Conservation (phyloP, 768 basidiomycete species). For the Panaeolus cyanescens region DNA sequence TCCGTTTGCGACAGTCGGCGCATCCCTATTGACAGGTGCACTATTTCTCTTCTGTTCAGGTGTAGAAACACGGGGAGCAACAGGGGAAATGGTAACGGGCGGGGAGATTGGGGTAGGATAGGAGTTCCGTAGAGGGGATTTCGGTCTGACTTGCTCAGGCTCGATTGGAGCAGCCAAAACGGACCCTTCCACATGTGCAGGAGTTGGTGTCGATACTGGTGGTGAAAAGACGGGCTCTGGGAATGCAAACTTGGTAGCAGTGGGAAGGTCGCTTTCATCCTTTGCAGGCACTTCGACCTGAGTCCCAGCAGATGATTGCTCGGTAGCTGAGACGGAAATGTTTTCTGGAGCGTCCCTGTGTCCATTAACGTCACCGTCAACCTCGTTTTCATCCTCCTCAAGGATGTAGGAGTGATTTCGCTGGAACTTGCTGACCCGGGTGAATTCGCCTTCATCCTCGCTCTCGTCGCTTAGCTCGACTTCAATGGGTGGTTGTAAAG, state of each 20-base stretch:
- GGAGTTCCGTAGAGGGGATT: conserved; percentile 2
- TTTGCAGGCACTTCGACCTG: conserved; percentile 26
- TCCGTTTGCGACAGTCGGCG: conserved; percentile 20
- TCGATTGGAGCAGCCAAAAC: conserved; percentile 7
- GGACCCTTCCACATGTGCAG: conserved; percentile 30
- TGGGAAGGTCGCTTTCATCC: conserved; percentile 32
- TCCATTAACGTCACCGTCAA: conserved; percentile 23
- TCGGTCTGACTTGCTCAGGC: neutral
- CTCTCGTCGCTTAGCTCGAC: conserved; percentile 30
- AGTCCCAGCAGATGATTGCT: conserved; percentile 12
- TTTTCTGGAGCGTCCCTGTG: conserved; percentile 10
- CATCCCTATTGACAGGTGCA: conserved; percentile 28
- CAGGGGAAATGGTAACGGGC: neutral
- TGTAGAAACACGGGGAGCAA: conserved; percentile 2
- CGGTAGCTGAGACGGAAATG: conserved; percentile 1
- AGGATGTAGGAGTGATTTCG: conserved; percentile 62
- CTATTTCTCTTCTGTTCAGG: conserved; percentile 19
- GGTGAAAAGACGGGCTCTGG: conserved; percentile 19
- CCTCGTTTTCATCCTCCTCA: conserved; percentile 70
- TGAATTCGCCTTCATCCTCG: conserved; percentile 26
- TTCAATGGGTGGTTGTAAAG: conserved; percentile 25
- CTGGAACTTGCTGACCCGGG: conserved; percentile 35
- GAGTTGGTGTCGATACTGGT: conserved; percentile 22
- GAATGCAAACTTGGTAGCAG: conserved; percentile 54
- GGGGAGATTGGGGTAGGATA: conserved; percentile 10